A percentile compares a stretch with the other conserved stretches of the same genome.
Conservation (phyloP, 192 early-diverging fungal species). For the Anaeromyces robustus region DNA sequence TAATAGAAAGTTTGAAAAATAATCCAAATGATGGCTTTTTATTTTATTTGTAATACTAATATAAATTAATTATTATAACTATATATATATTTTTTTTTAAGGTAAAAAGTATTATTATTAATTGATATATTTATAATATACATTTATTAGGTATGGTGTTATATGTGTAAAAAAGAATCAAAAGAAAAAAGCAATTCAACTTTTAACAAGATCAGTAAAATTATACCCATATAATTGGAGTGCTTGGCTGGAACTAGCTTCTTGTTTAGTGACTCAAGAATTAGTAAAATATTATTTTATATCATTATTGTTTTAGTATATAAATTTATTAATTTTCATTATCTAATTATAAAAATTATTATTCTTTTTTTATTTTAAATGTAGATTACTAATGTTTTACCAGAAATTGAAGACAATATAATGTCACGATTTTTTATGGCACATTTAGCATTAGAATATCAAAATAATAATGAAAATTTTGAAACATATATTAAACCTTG, state of each 20-base stretch:
- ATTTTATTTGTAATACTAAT: slow-evolving; percentile 46
- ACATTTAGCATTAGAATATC: too few relatives aligned
- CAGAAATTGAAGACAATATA: too few relatives aligned
- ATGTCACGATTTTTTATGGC: too few relatives aligned
- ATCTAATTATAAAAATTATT: too few relatives aligned
- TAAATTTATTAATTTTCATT: too few relatives aligned
- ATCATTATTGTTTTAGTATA: too few relatives aligned
- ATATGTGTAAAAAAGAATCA: slow-evolving; percentile 21
- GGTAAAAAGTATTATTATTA: too few relatives aligned
- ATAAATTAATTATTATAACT: too few relatives aligned
- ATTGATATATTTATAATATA: slow-evolving; percentile 12
- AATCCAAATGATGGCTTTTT: slow-evolving; percentile 45
- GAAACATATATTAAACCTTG: slow-evolving; percentile 16
- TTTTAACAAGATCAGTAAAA: slow-evolving; percentile 47
- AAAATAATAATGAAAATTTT: slow-evolving; percentile 10
- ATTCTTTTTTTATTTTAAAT: too few relatives aligned
- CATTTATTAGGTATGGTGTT: slow-evolving; percentile 27
- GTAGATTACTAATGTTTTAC: too few relatives aligned
- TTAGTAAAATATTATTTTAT: not conserved
- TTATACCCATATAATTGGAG: slow-evolving; percentile 77
- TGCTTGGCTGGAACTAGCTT: slow-evolving; percentile 68
- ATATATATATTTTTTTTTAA: too few relatives aligned
- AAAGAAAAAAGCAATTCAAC: slow-evolving; percentile 22
- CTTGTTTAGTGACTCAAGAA: slow-evolving; percentile 19
- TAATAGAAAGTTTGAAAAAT: slow-evolving; percentile 15